Percentiles rank a stretch among this genome's conserved stretches.
phyloP scores from a whole-genome alignment of 2,329 filamentous ascomycete species.

The Cercospora sp. region DNA sequence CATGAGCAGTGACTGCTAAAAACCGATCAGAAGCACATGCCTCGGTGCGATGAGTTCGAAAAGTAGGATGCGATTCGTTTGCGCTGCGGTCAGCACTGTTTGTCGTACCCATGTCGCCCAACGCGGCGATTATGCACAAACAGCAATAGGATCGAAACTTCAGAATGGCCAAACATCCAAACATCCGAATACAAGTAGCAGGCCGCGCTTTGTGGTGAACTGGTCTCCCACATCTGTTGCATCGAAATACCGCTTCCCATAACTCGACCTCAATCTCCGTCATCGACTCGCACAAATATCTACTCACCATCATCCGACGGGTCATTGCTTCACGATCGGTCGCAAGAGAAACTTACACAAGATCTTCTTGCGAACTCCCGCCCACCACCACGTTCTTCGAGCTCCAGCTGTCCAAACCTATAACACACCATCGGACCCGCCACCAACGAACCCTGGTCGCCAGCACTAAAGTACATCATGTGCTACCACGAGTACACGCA shows the following conservation, averaged over 20 bases:
- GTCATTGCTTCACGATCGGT: neutral
- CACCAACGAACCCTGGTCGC: neutral
- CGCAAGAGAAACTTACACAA: neutral
- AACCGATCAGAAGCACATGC: neutral
- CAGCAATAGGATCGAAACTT: slow-evolving; percentile 10
- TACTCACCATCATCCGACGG: neutral
- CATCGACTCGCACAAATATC: neutral
- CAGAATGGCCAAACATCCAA: slow-evolving; percentile 19
- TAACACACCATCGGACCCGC: neutral
- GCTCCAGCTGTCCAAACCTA: neutral
- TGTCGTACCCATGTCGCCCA: slow-evolving; percentile 17
- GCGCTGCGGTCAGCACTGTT: slow-evolving; percentile 11
- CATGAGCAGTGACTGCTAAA: neutral
- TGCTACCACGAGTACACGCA: slow-evolving; percentile 41
- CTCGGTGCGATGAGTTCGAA: slow-evolving; percentile 1
- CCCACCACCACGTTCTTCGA: neutral
- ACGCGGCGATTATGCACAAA: slow-evolving; percentile 16
- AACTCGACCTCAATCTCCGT: neutral
- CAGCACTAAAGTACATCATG: slow-evolving; percentile 24
- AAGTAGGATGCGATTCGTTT: slow-evolving; percentile 1
- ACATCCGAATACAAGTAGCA: slow-evolving; percentile 16
- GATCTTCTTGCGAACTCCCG: slow-evolving; percentile 1
- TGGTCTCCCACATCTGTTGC: neutral
- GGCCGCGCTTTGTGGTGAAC: neutral
- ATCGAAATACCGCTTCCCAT: neutral